Evolutionary conservation across 2,329 filamentous ascomycete genomes (phyloP).

Genomic region (Fusarium sp.): DNA sequence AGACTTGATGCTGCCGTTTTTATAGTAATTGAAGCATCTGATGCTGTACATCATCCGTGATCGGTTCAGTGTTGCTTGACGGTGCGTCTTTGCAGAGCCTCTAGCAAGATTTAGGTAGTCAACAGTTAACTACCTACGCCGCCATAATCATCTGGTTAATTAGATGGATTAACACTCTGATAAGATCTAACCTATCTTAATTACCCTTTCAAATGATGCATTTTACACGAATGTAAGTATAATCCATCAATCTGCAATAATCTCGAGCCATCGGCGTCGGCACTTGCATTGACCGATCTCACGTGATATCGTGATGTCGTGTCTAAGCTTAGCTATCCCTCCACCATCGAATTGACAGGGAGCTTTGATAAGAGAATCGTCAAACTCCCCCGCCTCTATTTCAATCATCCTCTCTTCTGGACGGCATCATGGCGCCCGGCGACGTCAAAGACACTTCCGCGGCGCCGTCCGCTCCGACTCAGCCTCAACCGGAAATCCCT

Average conservation of each 20-base stretch:
- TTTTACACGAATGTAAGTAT: not conserved
- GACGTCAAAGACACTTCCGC: slow-evolving; percentile 38
- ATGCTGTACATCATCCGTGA: no score
- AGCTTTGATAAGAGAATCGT: slow-evolving; percentile 31
- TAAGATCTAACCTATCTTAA: no score
- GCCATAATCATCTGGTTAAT: no score
- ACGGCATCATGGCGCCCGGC: slow-evolving; percentile 46
- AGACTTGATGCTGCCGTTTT: no score
- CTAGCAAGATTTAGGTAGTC: no score
- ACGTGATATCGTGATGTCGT: slow-evolving; percentile 51
- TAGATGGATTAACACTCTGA: no score
- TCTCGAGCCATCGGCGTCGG: slow-evolving; percentile 37
- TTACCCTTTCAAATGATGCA: no score
- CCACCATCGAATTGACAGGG: slow-evolving; percentile 26
- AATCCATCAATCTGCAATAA: no score
- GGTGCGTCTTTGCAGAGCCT: no score
- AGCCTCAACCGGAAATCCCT: slow-evolving; percentile 56
- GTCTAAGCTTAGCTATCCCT: slow-evolving; percentile 41
- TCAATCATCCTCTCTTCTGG: slow-evolving; percentile 1
- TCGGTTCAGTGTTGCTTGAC: no score
- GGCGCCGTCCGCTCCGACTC: slow-evolving; percentile 31
- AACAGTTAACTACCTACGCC: no score
- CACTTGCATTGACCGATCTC: slow-evolving; percentile 31
- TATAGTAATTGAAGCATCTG: no score
- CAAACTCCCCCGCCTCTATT: slow-evolving; percentile 22